Evolutionary conservation across 2,329 filamentous ascomycete genomes (phyloP).

Genomic region (Shiraia sp.): DNA sequence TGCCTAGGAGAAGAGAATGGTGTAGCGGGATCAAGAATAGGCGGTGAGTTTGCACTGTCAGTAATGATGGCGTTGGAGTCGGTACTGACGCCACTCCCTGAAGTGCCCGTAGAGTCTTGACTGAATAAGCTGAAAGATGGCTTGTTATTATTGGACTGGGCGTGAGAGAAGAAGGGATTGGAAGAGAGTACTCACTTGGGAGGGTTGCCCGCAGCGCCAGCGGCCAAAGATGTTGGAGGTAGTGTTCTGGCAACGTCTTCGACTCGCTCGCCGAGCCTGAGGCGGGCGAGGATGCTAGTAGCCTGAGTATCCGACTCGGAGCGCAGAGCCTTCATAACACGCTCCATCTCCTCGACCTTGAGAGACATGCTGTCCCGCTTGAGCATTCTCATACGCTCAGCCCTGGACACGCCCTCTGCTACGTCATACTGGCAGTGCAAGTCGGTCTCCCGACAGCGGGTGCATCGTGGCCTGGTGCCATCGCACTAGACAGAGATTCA

Average conservation of each 20-base stretch:
- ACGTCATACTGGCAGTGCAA: conserved; percentile 28
- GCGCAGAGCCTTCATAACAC: conserved; percentile 21
- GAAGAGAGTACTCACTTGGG: conserved; percentile 28
- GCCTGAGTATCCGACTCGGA: conserved; percentile 26
- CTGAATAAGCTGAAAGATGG: conserved; percentile 18
- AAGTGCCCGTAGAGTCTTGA: conserved; percentile 20
- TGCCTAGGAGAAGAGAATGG: conserved; percentile 14
- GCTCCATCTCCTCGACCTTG: conserved; percentile 25
- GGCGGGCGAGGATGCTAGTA: conserved; percentile 19
- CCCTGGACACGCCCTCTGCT: conserved; percentile 26
- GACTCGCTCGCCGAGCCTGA: conserved; percentile 23
- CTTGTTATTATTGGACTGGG: too few relatives aligned
- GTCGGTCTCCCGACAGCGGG: conserved; percentile 23
- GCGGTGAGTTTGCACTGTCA: conserved; percentile 5
- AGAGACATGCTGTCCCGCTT: conserved; percentile 23
- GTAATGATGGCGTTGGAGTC: conserved; percentile 12
- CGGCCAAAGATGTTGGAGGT: conserved; percentile 10
- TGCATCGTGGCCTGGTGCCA: conserved; percentile 24
- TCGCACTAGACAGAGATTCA: conserved; percentile 22
- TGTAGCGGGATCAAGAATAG: conserved; percentile 10
- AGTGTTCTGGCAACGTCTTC: conserved; percentile 25
- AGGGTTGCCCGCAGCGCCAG: conserved; percentile 10
- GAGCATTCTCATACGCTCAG: conserved; percentile 29
- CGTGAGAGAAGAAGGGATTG: too few relatives aligned
- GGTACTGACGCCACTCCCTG: conserved; percentile 15